Evolutionary conservation across 164 flowering plant species (phyloP), one percentile per base, ranked within the genome.

Genomic region (Umbilicus rupestris): DNA sequence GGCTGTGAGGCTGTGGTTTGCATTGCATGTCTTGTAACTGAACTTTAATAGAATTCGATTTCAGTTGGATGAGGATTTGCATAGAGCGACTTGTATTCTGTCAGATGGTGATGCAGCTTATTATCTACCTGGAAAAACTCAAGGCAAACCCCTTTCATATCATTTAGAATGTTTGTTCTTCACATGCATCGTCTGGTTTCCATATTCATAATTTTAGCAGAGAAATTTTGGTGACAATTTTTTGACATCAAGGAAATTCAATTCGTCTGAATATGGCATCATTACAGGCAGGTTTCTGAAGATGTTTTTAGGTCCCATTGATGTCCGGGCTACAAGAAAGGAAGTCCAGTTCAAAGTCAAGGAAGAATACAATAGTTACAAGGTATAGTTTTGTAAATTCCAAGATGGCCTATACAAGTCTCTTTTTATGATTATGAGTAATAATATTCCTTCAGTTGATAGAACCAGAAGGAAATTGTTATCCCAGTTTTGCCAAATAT

Each of bases 231-330:
- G n/a, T 2, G 45, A 9, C 65, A 3, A 22, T 35, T n/a, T 52
- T 44, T 55, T 3, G 58, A 8, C 9, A 10, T 52, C 7, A 8
- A 3, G 1, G 10, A n/a, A 0, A 35, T 57, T 16, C 37, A 39
- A 2, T 29, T 15, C 20, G 35, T 33, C 9, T 17, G 12, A 16
- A 29, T 16, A n/a, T 70, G 65, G 52, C 66, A 17, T 5, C 35
- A 6, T 45, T 37, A 17, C 79, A 93, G 98, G 94, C 42, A 30
- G 78, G 20, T 91, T 94, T 58, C 73, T 94, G 72, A 86, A 71
- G 80, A 91, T 84, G 96, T 91, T 94, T 80, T 74, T 94, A 33
- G 99, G 99, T 55, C 99, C 99, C 39, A 84, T 89, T 20, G 89
- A 83, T 73, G 96, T 94, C 39, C 83, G 92, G n/a, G 96, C 97